Base-by-base conservation (phyloP, 495 filamentous ascomycete species). In the Talaromyces wortmannii region DNA sequence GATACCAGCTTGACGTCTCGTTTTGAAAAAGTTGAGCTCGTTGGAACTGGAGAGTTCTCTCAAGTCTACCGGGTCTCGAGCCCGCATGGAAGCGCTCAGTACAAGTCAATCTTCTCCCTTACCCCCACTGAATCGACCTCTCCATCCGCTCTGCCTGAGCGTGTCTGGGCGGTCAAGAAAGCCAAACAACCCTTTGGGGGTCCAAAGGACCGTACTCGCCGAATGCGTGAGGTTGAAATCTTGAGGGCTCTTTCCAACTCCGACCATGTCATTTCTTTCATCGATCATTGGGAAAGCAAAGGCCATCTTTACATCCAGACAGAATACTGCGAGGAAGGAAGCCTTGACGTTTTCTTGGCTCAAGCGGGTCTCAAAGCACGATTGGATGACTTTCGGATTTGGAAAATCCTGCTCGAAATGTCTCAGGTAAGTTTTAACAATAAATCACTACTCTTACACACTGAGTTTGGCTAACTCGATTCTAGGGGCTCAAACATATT, bases 381-480 rank as follows among this genome's bases (percentile, higher is more conserved):
- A 60, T 69, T 98, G 53, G 94, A 98, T 73, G 94, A 97, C 65
- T 98, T 97, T 67, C 79, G 94, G 29, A 95, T 97, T 61, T 98
- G 94, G 94, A 98, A 98, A 70, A 91, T 97, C 44, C 72, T 96
- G 57, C 78, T 95, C 7, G 94, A 98, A 63, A 59, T 94, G 40
- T 78, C 84, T 59, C 73, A 85, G 76, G 90, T 92, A 79, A 68
- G 83, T 77, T 32, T 53, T 31, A 54, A 32, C 31, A 44, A 31
- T 10, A 31, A 17, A 33, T 40, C 54, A 11, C n/a, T 4, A 42
- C 29, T 45, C 18, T 45, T 29, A 5, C 50, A 8, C 12, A 29
- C 2, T 46, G 44, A 7, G 2, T 2, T 31, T 45, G 65, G 55
- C 71, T 83, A 68, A 80, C 58, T 48, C 50, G 53, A 48, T 59